Base-by-base conservation (phyloP, 2,329 filamentous ascomycete genomes). In the Epichloe uncinata region DNA sequence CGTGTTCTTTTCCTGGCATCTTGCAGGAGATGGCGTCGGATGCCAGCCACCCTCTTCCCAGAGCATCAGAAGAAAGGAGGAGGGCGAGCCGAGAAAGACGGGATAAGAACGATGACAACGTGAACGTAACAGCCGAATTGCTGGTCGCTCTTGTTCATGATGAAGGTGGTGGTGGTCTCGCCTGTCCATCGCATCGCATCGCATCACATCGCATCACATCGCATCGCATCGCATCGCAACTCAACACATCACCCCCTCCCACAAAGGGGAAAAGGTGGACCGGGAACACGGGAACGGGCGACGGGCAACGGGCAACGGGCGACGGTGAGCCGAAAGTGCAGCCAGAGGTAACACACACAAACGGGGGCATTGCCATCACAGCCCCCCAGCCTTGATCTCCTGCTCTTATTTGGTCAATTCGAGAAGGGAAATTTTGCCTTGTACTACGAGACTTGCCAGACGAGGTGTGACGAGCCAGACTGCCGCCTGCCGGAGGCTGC, bases 401-500 rank as follows among this genome's bases (percentile, higher is more conserved):
- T 16, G 13, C 35, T 30, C 41, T 16, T 16, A 18, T 36, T 40
- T 37, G 41, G 20, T 11, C 42, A 40, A 30, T 26, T 37, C n/a
- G 11, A 30, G 34, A 33, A 30, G 22, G 12, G 16, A 15, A 11
- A n/a, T 38, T 20, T 30, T 33, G 40, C 40, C 22, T 45, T 38
- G 42, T 45, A 45, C 48, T 9, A 49, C 41, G 33, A 38, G 35
- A 16, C 47, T 49, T 37, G 47, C 42, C 20, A 15, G 41, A 34
- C 36, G 11, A 42, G 36, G 44, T 50, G 36, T 41, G 44, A 50
- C 51, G 26, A 37, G 34, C 36, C 26, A 37, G 36, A 30, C 50
- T 52, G 51, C 51, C 48, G 45, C 45, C 51, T 50, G 45, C 50
- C 50, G 51, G 45, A 40, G 22, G 44, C 33, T 50, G 44, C 47